phyloP scores from a whole-genome alignment of 129 eudicot species.

The Escallonia rubra region DNA sequence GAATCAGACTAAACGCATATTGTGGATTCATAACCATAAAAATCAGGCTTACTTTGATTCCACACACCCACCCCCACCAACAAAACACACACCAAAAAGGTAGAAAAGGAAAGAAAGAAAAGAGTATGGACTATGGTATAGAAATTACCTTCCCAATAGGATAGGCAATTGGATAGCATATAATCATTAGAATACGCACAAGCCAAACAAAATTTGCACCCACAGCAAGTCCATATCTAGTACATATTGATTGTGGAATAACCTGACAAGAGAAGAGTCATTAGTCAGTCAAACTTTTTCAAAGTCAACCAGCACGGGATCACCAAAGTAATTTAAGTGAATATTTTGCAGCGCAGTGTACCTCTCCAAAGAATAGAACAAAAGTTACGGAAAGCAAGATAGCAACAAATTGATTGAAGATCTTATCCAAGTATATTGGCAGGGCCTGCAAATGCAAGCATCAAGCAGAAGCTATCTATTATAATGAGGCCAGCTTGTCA shows the following conservation, averaged over 20 bases:
- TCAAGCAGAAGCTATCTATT: conserved; percentile 6
- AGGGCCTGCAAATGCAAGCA: conserved; percentile 65
- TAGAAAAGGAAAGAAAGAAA: neutral
- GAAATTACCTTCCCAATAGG: conserved; percentile 86
- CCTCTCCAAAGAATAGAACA: conserved; percentile 95
- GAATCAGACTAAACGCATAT: too few species aligned
- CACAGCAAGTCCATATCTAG: conserved; percentile 96
- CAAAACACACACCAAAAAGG: neutral
- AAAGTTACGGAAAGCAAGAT: conserved; percentile 88
- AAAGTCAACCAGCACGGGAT: neutral
- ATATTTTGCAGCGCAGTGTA: conserved; percentile 17
- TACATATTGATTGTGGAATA: conserved; percentile 93
- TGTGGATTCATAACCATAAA: too few species aligned
- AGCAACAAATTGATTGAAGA: conserved; percentile 84
- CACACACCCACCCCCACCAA: too few species aligned
- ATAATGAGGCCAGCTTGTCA: neutral
- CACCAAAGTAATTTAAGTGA: neutral
- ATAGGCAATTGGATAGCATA: conserved; percentile 81
- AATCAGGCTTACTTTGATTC: too few species aligned
- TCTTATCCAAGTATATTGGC: conserved; percentile 87
- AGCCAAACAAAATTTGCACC: conserved; percentile 93
- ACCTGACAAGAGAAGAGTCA: conserved; percentile 41
- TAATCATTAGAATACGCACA: conserved; percentile 72
- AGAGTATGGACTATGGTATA: neutral
- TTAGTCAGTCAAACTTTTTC: conserved; percentile 2